phyloP scores from a whole-genome alignment of 2,329 filamentous ascomycete species.

The Knoxdaviesia proteae region DNA sequence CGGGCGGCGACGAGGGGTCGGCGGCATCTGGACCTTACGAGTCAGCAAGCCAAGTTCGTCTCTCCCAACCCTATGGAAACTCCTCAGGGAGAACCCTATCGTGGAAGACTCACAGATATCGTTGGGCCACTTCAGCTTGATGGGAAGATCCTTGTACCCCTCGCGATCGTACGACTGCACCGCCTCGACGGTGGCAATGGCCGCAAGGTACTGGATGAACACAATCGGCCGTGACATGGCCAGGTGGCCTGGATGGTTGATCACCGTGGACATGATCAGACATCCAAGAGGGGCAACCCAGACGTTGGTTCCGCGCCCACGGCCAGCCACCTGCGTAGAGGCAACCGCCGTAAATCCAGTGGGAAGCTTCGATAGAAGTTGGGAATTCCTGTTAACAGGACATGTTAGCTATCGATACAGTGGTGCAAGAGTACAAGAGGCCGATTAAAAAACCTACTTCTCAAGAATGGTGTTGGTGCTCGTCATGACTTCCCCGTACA shows the following conservation, averaged over 20 bases:
- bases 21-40: conserved; percentile 31
- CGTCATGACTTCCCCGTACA: conserved; percentile 84
- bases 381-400: conserved; percentile 39
- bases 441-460: conserved; percentile 31
- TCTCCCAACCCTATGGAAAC: not conserved
- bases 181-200: conserved; percentile 68
- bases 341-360: conserved; percentile 76
- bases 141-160: conserved; percentile 53
- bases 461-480: conserved; percentile 88
- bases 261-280: conserved; percentile 71
- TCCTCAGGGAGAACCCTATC: conserved; percentile 5
- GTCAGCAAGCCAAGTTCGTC: not conserved
- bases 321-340: conserved; percentile 69
- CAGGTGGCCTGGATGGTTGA: conserved; percentile 62
- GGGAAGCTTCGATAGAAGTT: conserved; percentile 54
- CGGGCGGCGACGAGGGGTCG: conserved; percentile 33
- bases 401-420: not conserved
- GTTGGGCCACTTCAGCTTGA: conserved; percentile 95
- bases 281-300: conserved; percentile 82
- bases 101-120: conserved; percentile 49
- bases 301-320: conserved; percentile 77
- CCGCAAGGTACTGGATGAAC: conserved; percentile 84
- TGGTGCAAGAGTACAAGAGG: not conserved
- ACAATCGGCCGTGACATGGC: conserved; percentile 59
- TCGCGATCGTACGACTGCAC: conserved; percentile 52